A percentile compares a stretch with the other conserved stretches of the same genome.
These are phyloP conservation scores for Zoysia japonica DNA, from an alignment of 176 grass and related monocot species.

Conservation along the genomic window DNA sequence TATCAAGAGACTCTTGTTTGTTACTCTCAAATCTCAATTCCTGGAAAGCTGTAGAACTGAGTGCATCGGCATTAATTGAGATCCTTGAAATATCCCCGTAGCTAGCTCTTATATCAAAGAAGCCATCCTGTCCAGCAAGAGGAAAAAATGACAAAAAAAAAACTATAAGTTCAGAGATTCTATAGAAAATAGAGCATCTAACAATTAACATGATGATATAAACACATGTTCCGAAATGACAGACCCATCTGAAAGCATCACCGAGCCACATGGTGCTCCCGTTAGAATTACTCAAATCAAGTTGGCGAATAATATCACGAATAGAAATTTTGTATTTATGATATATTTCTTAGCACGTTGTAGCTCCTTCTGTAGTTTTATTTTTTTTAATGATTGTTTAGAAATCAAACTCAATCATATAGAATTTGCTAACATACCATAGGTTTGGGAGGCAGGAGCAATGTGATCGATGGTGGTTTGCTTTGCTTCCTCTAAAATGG, in stretches of 20 bases:
- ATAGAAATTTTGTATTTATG: conserved; percentile 82
- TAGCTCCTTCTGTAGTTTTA: conserved; percentile 95
- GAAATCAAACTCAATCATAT: conserved; percentile 40
- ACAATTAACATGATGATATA: conserved; percentile 27
- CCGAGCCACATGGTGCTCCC: conserved; percentile 48
- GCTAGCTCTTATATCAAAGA: no score
- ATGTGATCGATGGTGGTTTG: conserved; percentile 29
- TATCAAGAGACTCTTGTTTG: no score
- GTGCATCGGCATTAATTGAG: no score
- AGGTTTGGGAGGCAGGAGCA: conserved; percentile 33
- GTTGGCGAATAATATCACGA: conserved; percentile 76
- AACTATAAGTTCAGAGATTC: conserved; percentile 39
- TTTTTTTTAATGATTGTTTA: conserved; percentile 73
- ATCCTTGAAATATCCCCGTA: no score
- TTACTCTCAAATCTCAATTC: no score
- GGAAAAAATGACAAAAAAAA: conserved; percentile 27
- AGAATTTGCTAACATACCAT: conserved; percentile 36
- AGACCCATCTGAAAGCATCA: conserved; percentile 48
- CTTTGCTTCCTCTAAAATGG: conserved; percentile 82
- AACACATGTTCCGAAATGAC: conserved; percentile 61
- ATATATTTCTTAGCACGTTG: conserved; percentile 93
- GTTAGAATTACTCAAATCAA: conserved; percentile 67
- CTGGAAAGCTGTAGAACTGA: no score
- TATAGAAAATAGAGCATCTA: conserved; percentile 15
- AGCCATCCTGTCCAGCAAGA: no score